These are phyloP conservation scores for Flagelloscypha sp. DNA, from an alignment of 768 basidiomycete species.

Conservation along the genomic window DNA sequence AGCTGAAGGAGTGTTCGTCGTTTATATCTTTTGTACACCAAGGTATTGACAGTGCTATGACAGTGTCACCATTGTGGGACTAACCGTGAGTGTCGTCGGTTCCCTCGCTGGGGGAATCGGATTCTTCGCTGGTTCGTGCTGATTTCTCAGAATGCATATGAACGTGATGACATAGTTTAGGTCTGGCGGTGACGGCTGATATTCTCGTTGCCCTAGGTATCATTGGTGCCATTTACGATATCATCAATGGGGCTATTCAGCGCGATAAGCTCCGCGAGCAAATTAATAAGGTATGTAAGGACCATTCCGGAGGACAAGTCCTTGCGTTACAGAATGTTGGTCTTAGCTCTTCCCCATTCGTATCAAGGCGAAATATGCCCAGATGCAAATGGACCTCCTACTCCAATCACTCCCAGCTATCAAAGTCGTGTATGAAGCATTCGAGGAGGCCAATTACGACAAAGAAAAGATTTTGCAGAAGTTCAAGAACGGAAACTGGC, in stretches of 20 bases:
- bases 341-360: constrained; percentile 10
- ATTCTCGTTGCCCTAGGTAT: constrained; percentile 7
- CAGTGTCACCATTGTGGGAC: constrained; percentile 9
- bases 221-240: constrained; percentile 9
- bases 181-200: constrained; percentile 8
- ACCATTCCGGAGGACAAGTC: too few species aligned
- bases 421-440: constrained; percentile 9
- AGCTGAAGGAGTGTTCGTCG: too few species aligned
- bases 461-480: constrained; percentile 11
- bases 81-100: constrained; percentile 8
- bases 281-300: constrained; percentile 9
- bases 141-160: background rate
- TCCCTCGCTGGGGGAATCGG: constrained; percentile 11
- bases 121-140: constrained; percentile 8
- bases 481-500: constrained; percentile 7
- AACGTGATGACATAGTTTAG: constrained; percentile 1
- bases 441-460: constrained; percentile 9
- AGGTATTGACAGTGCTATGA: too few species aligned
- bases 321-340: too few species aligned
- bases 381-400: constrained; percentile 5
- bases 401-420: constrained; percentile 7
- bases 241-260: constrained; percentile 9
- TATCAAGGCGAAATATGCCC: constrained; percentile 9
- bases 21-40: too few species aligned
- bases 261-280: constrained; percentile 8